These are phyloP conservation scores for Chloranthus sessilifolius DNA, from an alignment of 164 flowering plant genomes.

Conservation along the genomic window DNA sequence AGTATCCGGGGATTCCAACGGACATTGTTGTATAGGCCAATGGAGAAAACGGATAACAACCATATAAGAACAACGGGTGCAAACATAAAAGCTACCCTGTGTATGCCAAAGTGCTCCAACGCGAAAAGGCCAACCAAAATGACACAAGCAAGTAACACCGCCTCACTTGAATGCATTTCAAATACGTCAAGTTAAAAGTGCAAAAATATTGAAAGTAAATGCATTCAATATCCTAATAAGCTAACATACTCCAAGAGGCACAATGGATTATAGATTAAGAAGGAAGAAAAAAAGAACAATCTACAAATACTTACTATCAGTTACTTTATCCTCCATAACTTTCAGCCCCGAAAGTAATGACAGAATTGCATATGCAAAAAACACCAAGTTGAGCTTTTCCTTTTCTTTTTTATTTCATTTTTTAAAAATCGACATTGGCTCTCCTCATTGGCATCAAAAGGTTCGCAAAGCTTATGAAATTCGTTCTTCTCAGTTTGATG, in stretches of 20 bases:
- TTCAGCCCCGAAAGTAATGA: conserved; percentile 76
- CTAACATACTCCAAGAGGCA: too few species aligned
- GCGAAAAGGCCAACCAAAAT: conserved; percentile 88
- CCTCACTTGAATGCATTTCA: conserved; percentile 34
- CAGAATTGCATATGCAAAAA: conserved; percentile 68
- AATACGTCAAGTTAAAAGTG: conserved; percentile 1
- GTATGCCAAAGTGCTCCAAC: conserved; percentile 86
- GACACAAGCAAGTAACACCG: conserved; percentile 56
- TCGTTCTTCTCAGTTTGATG: too few species aligned
- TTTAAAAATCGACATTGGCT: too few species aligned
- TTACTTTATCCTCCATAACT: conserved; percentile 39
- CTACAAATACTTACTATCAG: conserved; percentile 34
- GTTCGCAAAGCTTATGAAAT: too few species aligned
- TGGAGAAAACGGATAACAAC: conserved; percentile 55
- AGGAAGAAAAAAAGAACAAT: background rate
- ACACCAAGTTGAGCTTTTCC: too few species aligned
- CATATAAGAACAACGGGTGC: conserved; percentile 79
- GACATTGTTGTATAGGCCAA: conserved; percentile 77
- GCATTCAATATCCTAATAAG: too few species aligned
- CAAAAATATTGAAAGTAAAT: too few species aligned
- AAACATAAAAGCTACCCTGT: conserved; percentile 71
- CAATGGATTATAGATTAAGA: too few species aligned
- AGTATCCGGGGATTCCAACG: conserved; percentile 69
- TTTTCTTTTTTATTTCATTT: too few species aligned
- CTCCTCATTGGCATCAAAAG: too few species aligned